Percentiles rank a stretch among this genome's conserved stretches.
Conservation (phyloP, 2,329 filamentous ascomycete species). For the Pestalotiopsis fici region DNA sequence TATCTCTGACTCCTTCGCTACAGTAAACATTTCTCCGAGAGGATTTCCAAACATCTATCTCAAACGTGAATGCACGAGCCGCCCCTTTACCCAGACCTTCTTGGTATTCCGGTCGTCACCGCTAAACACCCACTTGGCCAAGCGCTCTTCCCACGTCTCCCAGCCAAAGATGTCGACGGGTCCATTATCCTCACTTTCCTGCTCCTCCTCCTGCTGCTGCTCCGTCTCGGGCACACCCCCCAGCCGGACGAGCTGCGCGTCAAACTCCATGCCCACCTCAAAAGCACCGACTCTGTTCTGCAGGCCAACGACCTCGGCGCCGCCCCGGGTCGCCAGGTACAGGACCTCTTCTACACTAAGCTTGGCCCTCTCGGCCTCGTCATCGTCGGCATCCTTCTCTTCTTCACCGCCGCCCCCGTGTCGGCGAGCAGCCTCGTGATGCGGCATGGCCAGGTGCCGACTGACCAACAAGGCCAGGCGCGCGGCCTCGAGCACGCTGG, state of each 20-base stretch:
- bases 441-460: conserved; percentile 65
- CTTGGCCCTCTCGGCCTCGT: conserved; percentile 53
- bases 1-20: not conserved
- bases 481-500: conserved; percentile 80
- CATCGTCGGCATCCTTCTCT: not conserved
- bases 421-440: not conserved
- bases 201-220: conserved; percentile 26
- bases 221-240: conserved; percentile 46
- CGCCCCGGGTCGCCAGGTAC: conserved; percentile 85
- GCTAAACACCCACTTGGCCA: conserved; percentile 94
- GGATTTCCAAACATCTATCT: not conserved
- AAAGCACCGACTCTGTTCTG: conserved; percentile 75
- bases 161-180: conserved; percentile 88
- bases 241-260: conserved; percentile 80
- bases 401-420: not conserved
- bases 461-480: conserved; percentile 80
- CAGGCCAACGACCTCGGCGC: conserved; percentile 79
- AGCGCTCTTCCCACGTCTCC: conserved; percentile 82
- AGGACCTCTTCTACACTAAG: conserved; percentile 84
- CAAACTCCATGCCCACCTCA: conserved; percentile 84
- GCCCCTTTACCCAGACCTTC: conserved; percentile 86
- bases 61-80: conserved; percentile 65
- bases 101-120: conserved; percentile 91
- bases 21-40: too few species aligned
- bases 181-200: conserved; percentile 42